Conservation (phyloP, 208 protist genomes). For the Phytomonas sp. region DNA sequence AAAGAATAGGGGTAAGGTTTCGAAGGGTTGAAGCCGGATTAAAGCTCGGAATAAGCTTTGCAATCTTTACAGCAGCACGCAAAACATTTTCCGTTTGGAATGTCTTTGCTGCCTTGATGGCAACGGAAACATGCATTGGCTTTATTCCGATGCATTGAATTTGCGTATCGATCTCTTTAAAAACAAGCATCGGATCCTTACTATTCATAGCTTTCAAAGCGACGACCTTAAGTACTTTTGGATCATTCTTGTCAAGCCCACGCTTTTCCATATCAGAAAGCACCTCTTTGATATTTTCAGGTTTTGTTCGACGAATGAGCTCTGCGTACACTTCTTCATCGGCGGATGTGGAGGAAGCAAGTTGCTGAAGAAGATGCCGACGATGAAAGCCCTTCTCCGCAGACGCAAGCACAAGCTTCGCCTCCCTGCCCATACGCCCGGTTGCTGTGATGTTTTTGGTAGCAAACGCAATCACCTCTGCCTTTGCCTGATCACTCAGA, state of each 20-base stretch:
- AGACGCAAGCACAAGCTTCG: conserved; percentile 43
- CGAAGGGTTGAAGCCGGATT: conserved; percentile 22
- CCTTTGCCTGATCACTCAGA: conserved; percentile 28
- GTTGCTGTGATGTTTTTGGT: conserved; percentile 32
- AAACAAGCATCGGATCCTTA: conserved; percentile 39
- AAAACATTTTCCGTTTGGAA: conserved; percentile 31
- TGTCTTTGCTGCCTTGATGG: conserved; percentile 24
- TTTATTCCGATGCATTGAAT: conserved; percentile 39
- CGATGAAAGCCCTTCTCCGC: conserved; percentile 33
- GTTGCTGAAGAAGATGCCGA: conserved; percentile 43
- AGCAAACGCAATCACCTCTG: conserved; percentile 27
- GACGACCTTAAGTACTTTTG: conserved; percentile 43
- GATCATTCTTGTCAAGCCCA: conserved; percentile 71
- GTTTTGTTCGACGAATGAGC: conserved; percentile 43
- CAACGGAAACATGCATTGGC: conserved; percentile 37
- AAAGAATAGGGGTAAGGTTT: conserved; percentile 53
- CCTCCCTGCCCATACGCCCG: conserved; percentile 27
- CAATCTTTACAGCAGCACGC: conserved; percentile 21
- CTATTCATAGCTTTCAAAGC: conserved; percentile 36
- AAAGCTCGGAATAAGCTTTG: conserved; percentile 26
- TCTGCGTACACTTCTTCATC: conserved; percentile 70
- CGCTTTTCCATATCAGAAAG: conserved; percentile 50
- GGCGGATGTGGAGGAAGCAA: conserved; percentile 44
- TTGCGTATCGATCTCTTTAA: conserved; percentile 62
- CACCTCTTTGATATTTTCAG: conserved; percentile 38